A percentile compares a stretch with the other conserved stretches of the same genome.
Evolutionary conservation across 140 eudicot genomes (phyloP).

Genomic region (Ambrosia hybrid): DNA sequence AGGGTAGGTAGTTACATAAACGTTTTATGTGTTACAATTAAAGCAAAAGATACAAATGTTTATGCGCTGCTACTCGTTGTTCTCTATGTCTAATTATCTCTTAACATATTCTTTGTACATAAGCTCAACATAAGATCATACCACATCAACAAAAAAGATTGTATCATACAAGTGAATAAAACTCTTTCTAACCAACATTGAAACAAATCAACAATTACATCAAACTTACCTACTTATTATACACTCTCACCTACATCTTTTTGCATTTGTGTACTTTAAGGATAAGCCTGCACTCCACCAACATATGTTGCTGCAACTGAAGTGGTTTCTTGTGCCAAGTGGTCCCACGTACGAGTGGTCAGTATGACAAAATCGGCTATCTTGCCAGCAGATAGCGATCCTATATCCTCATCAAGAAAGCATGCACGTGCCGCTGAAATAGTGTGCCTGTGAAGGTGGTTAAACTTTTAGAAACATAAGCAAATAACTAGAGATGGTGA

Average conservation of each 20-base stretch:
- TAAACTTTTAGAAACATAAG: constrained; percentile 11
- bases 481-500: background rate
- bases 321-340: constrained; percentile 46
- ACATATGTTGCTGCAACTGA: constrained; percentile 76
- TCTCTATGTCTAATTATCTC: too few species aligned
- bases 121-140: background rate
- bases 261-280: constrained; percentile 23
- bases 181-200: background rate
- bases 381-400: constrained; percentile 80
- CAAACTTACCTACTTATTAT: background rate
- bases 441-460: constrained; percentile 59
- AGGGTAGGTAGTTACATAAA: too few species aligned
- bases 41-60: too few species aligned
- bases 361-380: constrained; percentile 83
- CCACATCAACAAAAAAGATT: constrained; percentile 6
- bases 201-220: background rate
- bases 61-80: background rate
- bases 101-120: too few species aligned
- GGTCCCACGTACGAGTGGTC: constrained; percentile 56
- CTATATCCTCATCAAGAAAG: constrained; percentile 75
- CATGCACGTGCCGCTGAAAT: constrained; percentile 83
- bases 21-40: too few species aligned
- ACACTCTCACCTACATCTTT: background rate
- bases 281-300: constrained; percentile 68
- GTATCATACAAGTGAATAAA: background rate